These are phyloP conservation scores for Knoxia roxburghii DNA, from an alignment of 257 asterid genomes.

Conservation along the genomic window DNA sequence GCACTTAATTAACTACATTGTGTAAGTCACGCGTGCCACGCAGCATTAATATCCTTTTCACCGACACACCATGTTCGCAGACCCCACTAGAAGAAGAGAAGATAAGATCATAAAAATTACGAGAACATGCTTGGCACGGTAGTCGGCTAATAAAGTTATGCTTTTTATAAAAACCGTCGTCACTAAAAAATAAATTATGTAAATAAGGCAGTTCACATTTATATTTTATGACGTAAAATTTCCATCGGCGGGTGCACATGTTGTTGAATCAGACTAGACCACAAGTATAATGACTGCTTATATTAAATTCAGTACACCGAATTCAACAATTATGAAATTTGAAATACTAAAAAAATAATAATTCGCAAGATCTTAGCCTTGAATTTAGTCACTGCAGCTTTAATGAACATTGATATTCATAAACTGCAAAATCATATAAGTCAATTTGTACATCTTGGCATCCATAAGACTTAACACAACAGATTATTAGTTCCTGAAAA, in stretches of 20 bases:
- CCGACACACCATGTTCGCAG: not conserved
- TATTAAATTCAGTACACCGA: not conserved
- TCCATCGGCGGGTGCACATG: too few relatives aligned
- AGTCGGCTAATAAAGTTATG: not conserved
- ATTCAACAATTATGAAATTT: not conserved
- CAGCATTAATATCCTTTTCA: not conserved
- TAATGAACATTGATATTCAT: not conserved
- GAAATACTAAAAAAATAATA: not conserved
- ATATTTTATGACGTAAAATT: too few relatives aligned
- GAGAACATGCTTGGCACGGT: not conserved
- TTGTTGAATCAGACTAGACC: not conserved
- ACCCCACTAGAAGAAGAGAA: not conserved
- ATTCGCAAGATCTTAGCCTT: not conserved
- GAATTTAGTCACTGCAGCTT: not conserved
- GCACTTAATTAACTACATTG: not conserved
- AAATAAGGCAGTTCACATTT: not conserved
- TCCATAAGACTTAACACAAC: not conserved
- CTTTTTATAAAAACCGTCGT: not conserved
- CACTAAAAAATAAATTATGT: not conserved
- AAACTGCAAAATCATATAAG: not conserved
- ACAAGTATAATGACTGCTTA: not conserved
- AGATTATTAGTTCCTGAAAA: not conserved
- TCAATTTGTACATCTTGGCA: conserved; percentile 1
- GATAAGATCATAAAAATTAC: not conserved
- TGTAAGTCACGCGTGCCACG: not conserved